Percentiles rank a stretch among this genome's conserved stretches.
Evolutionary conservation across 768 basidiomycete species (phyloP).

Genomic region (Kondoa malvinella): DNA sequence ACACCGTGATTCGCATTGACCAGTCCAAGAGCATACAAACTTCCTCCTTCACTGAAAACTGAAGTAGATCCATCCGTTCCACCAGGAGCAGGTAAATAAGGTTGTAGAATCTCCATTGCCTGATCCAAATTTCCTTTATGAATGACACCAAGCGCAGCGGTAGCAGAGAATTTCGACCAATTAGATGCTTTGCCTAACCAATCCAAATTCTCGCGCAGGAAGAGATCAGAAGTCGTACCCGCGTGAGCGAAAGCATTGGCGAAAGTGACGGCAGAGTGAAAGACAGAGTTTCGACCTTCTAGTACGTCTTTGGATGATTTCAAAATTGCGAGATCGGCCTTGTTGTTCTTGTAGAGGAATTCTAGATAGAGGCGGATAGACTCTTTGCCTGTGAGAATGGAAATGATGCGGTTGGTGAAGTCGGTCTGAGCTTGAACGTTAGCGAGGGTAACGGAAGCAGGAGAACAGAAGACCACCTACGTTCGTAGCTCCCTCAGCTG

Average conservation of each 20-base stretch:
- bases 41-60: constrained; percentile 85
- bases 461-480: constrained; percentile 40
- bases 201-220: constrained; percentile 87
- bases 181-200: constrained; percentile 90
- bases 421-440: constrained; percentile 13
- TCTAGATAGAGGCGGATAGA: constrained; percentile 85
- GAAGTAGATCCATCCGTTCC: constrained; percentile 46
- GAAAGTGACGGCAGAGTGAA: constrained; percentile 87
- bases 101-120: constrained; percentile 76
- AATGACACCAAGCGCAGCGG: constrained; percentile 89
- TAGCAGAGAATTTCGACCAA: constrained; percentile 97
- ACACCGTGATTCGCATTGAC: constrained; percentile 82
- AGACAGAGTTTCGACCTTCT: constrained; percentile 87
- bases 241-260: constrained; percentile 97
- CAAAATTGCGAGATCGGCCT: constrained; percentile 74
- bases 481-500: constrained; percentile 3
- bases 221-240: constrained; percentile 88
- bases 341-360: constrained; percentile 87
- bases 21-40: constrained; percentile 83
- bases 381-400: constrained; percentile 73
- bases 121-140: constrained; percentile 92
- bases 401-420: constrained; percentile 2
- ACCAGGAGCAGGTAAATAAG: constrained; percentile 62
- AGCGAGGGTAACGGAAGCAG: constrained; percentile 32
- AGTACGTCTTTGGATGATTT: constrained; percentile 86